Evolutionary conservation across 352 stramenopile genomes (phyloP).

Genomic region (Halophytophthora batemanensis): DNA sequence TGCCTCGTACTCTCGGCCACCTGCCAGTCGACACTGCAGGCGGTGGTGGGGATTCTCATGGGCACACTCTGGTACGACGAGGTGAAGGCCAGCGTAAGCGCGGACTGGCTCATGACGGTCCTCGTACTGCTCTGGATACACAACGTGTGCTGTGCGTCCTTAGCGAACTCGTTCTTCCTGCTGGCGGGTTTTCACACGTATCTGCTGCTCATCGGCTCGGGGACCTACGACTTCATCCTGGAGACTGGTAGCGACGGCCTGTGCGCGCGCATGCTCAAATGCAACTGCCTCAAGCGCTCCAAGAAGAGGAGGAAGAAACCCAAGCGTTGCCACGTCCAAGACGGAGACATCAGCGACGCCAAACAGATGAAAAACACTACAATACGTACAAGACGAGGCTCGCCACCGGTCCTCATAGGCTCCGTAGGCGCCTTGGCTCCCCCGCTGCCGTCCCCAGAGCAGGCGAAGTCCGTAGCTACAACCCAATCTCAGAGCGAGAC

Average conservation of each 20-base stretch:
- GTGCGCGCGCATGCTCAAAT: slow-evolving; percentile 77
- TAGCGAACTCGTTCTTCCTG: slow-evolving; percentile 67
- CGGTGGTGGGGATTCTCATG: slow-evolving; percentile 71
- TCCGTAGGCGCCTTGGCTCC: slow-evolving; percentile 11
- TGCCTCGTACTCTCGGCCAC: slow-evolving; percentile 61
- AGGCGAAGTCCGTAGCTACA: no score
- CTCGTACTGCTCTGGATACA: slow-evolving; percentile 70
- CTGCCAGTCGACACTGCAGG: slow-evolving; percentile 57
- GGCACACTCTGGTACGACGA: slow-evolving; percentile 67
- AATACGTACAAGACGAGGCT: slow-evolving; percentile 17
- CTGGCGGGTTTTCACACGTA: slow-evolving; percentile 80
- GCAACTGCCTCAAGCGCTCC: slow-evolving; percentile 44
- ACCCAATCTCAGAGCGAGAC: no score
- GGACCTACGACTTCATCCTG: slow-evolving; percentile 86
- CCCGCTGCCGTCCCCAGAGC: neutral
- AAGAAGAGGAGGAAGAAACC: slow-evolving; percentile 26
- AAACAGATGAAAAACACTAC: slow-evolving; percentile 9
- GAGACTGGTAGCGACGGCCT: slow-evolving; percentile 70
- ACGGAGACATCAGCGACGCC: slow-evolving; percentile 16
- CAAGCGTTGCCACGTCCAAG: slow-evolving; percentile 33
- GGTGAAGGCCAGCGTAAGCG: slow-evolving; percentile 34
- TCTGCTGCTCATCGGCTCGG: slow-evolving; percentile 58
- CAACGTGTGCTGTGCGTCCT: slow-evolving; percentile 54
- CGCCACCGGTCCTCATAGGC: slow-evolving; percentile 8
- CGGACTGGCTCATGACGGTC: slow-evolving; percentile 42